Evolutionary conservation across 1,139 yeast species (phyloP).

Genomic region (Geotrichum histeridarum): DNA sequence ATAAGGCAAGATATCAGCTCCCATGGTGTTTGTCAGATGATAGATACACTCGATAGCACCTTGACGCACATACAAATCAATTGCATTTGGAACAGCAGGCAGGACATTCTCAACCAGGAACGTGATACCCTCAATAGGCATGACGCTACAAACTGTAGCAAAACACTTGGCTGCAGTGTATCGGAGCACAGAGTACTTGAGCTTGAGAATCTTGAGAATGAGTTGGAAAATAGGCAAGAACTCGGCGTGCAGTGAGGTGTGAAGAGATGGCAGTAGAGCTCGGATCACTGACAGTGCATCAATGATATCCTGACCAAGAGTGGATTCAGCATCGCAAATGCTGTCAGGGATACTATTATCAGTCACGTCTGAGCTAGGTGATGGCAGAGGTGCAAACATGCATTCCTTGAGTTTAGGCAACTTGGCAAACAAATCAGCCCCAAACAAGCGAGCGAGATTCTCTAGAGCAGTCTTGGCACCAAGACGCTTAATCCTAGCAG

Average conservation of each 20-base stretch:
- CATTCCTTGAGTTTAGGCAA: conserved; percentile 65
- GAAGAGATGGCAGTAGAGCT: conserved; percentile 64
- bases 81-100: conserved; percentile 78
- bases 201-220: conserved; percentile 59
- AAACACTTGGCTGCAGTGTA: conserved; percentile 89
- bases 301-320: conserved; percentile 71
- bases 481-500: conserved; percentile 72
- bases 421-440: conserved; percentile 49
- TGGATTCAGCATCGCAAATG: conserved; percentile 43
- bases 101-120: conserved; percentile 70
- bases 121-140: conserved; percentile 72
- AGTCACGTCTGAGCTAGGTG: conserved; percentile 30
- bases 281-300: conserved; percentile 83
- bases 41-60: conserved; percentile 92
- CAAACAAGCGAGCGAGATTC: conserved; percentile 45
- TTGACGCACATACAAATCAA: conserved; percentile 72
- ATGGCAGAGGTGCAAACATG: conserved; percentile 61
- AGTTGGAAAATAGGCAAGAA: conserved; percentile 47
- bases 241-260: conserved; percentile 45
- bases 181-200: conserved; percentile 72
- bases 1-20: conserved; percentile 82
- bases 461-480: conserved; percentile 78
- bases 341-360: conserved; percentile 34
- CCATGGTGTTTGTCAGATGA: conserved; percentile 82
- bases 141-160: conserved; percentile 71